phyloP scores from a whole-genome alignment of 371 early-diverging fungal genomes.

The Mortierella sp. region DNA sequence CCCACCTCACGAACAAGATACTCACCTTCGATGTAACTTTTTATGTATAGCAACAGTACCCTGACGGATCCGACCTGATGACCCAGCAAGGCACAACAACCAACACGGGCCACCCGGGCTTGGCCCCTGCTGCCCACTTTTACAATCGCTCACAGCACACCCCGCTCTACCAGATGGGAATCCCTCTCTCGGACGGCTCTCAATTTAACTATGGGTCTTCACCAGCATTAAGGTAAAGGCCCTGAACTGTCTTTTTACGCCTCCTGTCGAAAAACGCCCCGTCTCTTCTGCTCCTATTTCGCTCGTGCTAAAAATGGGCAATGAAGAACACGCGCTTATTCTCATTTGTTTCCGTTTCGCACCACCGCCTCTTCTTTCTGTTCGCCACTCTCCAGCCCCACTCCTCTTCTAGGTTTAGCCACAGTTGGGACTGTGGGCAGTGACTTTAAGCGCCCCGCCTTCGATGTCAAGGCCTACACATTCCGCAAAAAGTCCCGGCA shows the following conservation, averaged over 20 bases:
- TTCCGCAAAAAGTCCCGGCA: conserved; percentile 56
- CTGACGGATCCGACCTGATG: not conserved
- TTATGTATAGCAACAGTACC: not conserved
- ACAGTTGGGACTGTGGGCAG: not conserved
- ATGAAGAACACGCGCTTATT: not conserved
- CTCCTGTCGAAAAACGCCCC: not conserved
- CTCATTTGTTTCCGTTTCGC: not conserved
- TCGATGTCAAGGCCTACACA: conserved; percentile 57
- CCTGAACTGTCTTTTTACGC: not conserved
- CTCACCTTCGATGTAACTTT: not conserved
- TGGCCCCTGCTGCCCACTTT: not conserved
- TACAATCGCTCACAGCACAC: not conserved
- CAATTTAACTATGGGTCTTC: conserved; percentile 9
- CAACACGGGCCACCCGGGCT: not conserved
- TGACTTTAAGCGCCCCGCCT: conserved; percentile 9
- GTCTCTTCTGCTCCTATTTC: not conserved
- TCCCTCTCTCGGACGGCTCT: conserved; percentile 1
- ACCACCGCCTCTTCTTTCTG: not conserved
- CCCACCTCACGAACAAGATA: not conserved
- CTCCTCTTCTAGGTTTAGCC: conserved; percentile 3
- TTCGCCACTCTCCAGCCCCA: not conserved
- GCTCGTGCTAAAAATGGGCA: not conserved
- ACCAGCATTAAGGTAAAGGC: not conserved
- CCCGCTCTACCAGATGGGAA: conserved; percentile 3
- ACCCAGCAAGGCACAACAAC: not conserved